Base-by-base conservation (phyloP, 2,329 filamentous ascomycete species). In the Colletotrichum ledebouriae region DNA sequence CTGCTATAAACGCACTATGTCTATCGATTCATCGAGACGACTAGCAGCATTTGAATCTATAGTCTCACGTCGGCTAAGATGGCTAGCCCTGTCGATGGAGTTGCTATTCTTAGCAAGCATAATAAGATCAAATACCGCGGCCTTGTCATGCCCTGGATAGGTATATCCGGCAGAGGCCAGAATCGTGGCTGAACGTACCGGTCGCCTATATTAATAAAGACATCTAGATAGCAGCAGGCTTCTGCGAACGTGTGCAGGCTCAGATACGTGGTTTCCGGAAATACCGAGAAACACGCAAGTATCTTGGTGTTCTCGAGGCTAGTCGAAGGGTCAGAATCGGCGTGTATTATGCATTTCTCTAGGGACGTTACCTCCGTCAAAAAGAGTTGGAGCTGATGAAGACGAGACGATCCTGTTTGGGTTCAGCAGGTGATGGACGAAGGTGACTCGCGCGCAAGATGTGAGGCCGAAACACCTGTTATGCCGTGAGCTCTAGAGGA, bases 1-100 rank as follows among this genome's bases (percentile, higher is more conserved):
- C 25, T 84, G 82, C 75, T 82, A 84, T 73, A 73, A 74, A 2
- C 74, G 78, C 29, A 81, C 80, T 50, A 74, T 79, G 47, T 80
- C 77, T 34, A 69, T 82, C n/a, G 78, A 81, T 15, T 46, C n/a
- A 46, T 46, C 44, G 44, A 20, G n/a, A 46, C 44, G 71, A 71
- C 37, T 4, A 44, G 55, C 37, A 58, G 37, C 55, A 25, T 20
- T 46, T 46, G 44, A 11, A 46, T 46, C 44, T 47, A 47, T 17
- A 47, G 44, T 9, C 17, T 47, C 44, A 53, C 29, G 29, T 15
- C n/a, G 3, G 6, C 15, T 6, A 7, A 53, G 11, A 53, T 29
- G 25, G 29, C 50, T 53, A 20, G 50, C 25, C 4, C 25, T 25
- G n/a, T 53, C 29, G 3, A 9, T 2, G 15, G 50, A 47, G 17